Evolutionary conservation across 306 rosid species (phyloP).

Genomic region (Neltuma alba): DNA sequence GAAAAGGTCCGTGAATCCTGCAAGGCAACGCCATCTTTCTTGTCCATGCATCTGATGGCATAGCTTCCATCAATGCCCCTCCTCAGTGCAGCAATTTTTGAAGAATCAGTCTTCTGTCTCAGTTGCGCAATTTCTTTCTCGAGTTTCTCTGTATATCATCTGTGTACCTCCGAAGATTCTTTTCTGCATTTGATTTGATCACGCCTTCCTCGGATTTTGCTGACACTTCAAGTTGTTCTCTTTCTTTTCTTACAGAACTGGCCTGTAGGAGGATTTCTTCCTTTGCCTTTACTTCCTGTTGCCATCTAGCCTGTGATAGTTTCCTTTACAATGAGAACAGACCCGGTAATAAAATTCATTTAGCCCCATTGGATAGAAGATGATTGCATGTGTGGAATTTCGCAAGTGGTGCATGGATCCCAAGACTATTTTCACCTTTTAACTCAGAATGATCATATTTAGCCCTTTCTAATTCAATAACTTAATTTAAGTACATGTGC

Average conservation of each 20-base stretch:
- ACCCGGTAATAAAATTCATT: conserved; percentile 43
- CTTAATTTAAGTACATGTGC: conserved; percentile 18
- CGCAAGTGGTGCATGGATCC: conserved; percentile 24
- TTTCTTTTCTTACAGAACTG: conserved; percentile 66
- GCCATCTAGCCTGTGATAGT: conserved; percentile 80
- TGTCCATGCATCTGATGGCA: conserved; percentile 47
- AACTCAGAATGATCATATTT: neutral
- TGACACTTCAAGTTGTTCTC: conserved; percentile 74
- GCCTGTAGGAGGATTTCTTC: conserved; percentile 61
- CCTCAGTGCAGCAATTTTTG: conserved; percentile 84
- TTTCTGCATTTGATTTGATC: conserved; percentile 72
- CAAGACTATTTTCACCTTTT: conserved; percentile 10
- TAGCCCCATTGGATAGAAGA: conserved; percentile 39
- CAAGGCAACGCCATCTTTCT: conserved; percentile 37
- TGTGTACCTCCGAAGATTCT: conserved; percentile 59
- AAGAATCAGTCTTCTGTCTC: conserved; percentile 78
- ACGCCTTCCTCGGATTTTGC: conserved; percentile 67
- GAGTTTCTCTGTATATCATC: conserved; percentile 71
- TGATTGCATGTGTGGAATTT: conserved; percentile 39
- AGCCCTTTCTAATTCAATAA: conserved; percentile 15
- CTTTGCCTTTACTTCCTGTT: conserved; percentile 64
- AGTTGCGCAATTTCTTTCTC: conserved; percentile 77
- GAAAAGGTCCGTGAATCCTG: conserved; percentile 41
- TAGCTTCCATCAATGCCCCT: conserved; percentile 80
- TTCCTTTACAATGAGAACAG: conserved; percentile 59